phyloP scores from a whole-genome alignment of 192 early-diverging fungal species.

The Spizellomyces punctatus region DNA sequence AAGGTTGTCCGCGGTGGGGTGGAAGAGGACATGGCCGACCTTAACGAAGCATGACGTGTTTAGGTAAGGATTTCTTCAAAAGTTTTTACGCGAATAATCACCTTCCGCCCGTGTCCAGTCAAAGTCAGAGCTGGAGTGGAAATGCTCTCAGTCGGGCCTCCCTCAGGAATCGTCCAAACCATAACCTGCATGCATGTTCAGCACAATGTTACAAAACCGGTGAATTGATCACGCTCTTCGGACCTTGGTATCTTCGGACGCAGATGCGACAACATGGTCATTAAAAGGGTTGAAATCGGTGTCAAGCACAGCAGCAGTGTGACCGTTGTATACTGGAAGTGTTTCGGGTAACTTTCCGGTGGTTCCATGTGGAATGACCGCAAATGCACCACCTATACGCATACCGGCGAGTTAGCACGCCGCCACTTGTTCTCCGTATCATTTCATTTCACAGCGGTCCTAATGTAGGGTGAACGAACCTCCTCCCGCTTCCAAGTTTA shows the following conservation, averaged over 20 bases:
- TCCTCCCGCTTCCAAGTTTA: slow-evolving; percentile 61
- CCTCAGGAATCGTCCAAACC: slow-evolving; percentile 93
- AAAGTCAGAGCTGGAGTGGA: slow-evolving; percentile 79
- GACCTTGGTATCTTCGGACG: slow-evolving; percentile 55
- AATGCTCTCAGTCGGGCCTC: slow-evolving; percentile 70
- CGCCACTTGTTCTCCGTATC: not conserved
- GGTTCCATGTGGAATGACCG: slow-evolving; percentile 81
- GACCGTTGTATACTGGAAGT: slow-evolving; percentile 89
- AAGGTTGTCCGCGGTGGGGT: slow-evolving; percentile 94
- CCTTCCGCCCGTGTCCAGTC: slow-evolving; percentile 77
- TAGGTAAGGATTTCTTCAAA: not conserved
- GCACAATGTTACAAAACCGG: not conserved
- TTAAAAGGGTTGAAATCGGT: slow-evolving; percentile 99
- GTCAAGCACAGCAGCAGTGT: slow-evolving; percentile 93
- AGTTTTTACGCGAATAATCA: not conserved
- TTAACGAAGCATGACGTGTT: slow-evolving; percentile 39
- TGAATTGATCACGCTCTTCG: not conserved
- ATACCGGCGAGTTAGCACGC: not conserved
- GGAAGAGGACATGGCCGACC: slow-evolving; percentile 98
- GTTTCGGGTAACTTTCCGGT: slow-evolving; percentile 88
- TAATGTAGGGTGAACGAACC: slow-evolving; percentile 29
- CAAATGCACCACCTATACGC: slow-evolving; percentile 87
- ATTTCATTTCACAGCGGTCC: slow-evolving; percentile 7
- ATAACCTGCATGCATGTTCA: slow-evolving; percentile 66
- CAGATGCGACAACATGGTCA: slow-evolving; percentile 88